Base-by-base conservation (phyloP, 176 grass and related monocot genomes). In the Echinochloa phyllopogon region DNA sequence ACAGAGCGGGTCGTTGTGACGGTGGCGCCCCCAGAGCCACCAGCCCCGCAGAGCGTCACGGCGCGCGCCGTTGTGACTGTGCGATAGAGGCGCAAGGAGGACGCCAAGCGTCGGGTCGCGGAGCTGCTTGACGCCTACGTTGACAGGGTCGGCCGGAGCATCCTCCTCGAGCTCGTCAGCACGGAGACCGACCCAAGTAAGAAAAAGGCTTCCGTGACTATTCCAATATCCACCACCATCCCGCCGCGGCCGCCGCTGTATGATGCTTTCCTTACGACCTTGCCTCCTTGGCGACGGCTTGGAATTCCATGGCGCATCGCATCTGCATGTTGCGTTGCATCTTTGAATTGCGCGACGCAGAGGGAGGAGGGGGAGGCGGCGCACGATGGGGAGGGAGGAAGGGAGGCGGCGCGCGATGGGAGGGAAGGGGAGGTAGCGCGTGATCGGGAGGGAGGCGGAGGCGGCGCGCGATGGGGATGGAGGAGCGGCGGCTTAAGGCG, bases 141-240 rank as follows among this genome's bases (percentile, higher is more conserved):
- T 15, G 97, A 99, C 68, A 62, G 86, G 66, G 37, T 96, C 42
- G 88, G 94, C 27, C 63, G 84, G 9, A 92, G 64, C 77, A 78
- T 99, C 60, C 65, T 89, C 52, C 73, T 96, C 41, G 90, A 99
- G 82, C 91, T 99, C 80, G 44, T 99, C 80, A 90, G 96, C 89
- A 91, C 91, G 3, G 94, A 94, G 88, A 94, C 75, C 4, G 94
- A 99, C 63, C 83, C 82, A 5, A 88, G 95, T 98, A 90, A 88
- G 89, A 1, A 17, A 56, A 56, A 9, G 20, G 0, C 10, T 49
- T 64, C 79, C 33, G 6, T 20, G 68, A 41, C 27, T 49, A 14
- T 14, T 14, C n/a, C 21, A 0, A 18, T 15, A 6, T 2, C 18
- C 55, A 1, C 21, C 52, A 2, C 5, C 58, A 0, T n/a, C n/a